These are phyloP conservation scores for Quercus phellos DNA, from an alignment of 331 rosid species.

Conservation along the genomic window DNA sequence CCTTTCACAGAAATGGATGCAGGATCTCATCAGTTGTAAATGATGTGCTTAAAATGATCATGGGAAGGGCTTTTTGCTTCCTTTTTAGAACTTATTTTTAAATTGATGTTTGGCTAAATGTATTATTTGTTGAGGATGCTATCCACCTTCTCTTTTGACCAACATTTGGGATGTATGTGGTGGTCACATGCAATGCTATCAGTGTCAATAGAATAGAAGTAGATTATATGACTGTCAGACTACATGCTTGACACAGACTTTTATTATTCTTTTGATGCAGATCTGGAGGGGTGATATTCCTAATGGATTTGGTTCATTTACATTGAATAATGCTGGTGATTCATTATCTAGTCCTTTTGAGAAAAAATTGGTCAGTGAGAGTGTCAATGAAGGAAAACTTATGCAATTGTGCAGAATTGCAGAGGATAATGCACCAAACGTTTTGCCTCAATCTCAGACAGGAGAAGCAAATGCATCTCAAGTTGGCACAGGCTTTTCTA, in stretches of 20 bases:
- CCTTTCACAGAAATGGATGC: background rate
- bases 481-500: slow-evolving; percentile 48
- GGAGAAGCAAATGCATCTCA: slow-evolving; percentile 41
- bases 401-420: slow-evolving; percentile 74
- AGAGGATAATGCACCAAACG: slow-evolving; percentile 68
- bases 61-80: slow-evolving; percentile 11
- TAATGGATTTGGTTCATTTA: slow-evolving; percentile 42
- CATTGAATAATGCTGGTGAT: slow-evolving; percentile 40
- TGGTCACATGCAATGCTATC: background rate
- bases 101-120: slow-evolving; percentile 2
- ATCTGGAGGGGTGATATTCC: slow-evolving; percentile 39
- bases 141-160: background rate
- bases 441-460: slow-evolving; percentile 44
- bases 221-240: slow-evolving; percentile 8
- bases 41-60: slow-evolving; percentile 2
- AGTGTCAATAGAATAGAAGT: background rate
- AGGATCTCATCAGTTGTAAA: background rate
- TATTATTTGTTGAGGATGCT: background rate
- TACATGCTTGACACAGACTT: slow-evolving; percentile 8
- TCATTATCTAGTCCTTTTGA: slow-evolving; percentile 39
- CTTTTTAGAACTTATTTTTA: background rate
- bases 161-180: background rate
- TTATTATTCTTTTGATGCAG: slow-evolving; percentile 37
- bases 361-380: slow-evolving; percentile 32
- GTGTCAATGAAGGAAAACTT: slow-evolving; percentile 73